phyloP scores from a whole-genome alignment of 129 eudicot species.

The Flaveria robusta region DNA sequence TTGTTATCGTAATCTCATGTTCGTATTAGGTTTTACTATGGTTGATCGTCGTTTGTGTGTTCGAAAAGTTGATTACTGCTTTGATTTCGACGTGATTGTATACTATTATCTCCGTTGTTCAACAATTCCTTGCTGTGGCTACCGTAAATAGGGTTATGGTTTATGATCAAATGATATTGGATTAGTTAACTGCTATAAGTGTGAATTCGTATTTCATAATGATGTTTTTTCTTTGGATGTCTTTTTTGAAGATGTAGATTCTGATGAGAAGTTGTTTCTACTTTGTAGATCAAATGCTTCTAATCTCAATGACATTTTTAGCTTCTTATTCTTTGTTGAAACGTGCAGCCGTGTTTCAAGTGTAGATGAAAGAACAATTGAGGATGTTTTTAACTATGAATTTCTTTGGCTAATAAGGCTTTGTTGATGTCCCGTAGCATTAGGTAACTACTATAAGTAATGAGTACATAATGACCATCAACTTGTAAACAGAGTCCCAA shows the following conservation, averaged over 20 bases:
- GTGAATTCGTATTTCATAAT: not conserved
- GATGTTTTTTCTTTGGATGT: too few relatives aligned
- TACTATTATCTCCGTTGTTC: not conserved
- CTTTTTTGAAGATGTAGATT: not conserved
- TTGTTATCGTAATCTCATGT: not conserved
- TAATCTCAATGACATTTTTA: not conserved
- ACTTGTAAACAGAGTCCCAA: too few relatives aligned
- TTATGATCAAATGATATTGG: not conserved
- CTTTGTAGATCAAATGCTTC: not conserved
- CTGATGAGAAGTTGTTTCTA: not conserved
- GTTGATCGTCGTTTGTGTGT: not conserved
- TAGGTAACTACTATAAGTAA: not conserved
- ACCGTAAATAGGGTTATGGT: not conserved
- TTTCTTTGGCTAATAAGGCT: not conserved
- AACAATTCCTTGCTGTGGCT: slow-evolving; percentile 1
- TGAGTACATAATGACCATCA: not conserved
- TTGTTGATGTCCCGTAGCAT: not conserved
- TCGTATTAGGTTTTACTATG: not conserved
- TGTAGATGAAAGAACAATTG: not conserved
- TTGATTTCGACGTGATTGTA: slow-evolving; percentile 15
- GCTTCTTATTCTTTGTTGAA: not conserved
- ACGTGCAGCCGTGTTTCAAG: not conserved
- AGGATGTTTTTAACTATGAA: not conserved
- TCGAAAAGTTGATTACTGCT: not conserved
- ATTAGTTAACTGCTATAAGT: not conserved